Evolutionary conservation across 2,329 filamentous ascomycete species (phyloP).

Genomic region (Diaporthe sp.): DNA sequence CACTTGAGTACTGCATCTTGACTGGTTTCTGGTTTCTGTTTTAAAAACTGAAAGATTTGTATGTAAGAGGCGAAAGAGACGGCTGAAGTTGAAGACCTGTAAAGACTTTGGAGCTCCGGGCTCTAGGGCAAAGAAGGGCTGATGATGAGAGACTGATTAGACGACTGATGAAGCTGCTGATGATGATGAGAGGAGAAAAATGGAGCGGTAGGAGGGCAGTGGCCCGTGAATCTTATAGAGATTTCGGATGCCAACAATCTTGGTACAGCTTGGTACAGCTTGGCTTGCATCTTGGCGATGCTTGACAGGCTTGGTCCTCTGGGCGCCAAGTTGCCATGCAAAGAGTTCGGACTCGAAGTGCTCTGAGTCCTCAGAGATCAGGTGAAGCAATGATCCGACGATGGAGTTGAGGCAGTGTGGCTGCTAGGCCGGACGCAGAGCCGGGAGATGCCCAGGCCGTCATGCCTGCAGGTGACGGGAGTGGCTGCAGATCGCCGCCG

Average conservation of each 20-base stretch:
- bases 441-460: slow-evolving; percentile 21
- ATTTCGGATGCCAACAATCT: slow-evolving; percentile 35
- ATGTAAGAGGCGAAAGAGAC: background rate
- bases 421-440: background rate
- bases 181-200: slow-evolving; percentile 31
- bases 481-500: background rate
- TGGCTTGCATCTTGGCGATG: slow-evolving; percentile 32
- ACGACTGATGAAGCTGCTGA: slow-evolving; percentile 36
- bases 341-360: background rate
- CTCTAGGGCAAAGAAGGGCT: slow-evolving; percentile 32
- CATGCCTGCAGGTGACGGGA: slow-evolving; percentile 19
- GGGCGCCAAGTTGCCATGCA: slow-evolving; percentile 21
- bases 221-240: slow-evolving; percentile 36
- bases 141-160: slow-evolving; percentile 34
- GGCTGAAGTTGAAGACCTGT: background rate
- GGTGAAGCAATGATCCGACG: slow-evolving; percentile 42
- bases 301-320: slow-evolving; percentile 30
- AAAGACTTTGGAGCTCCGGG: slow-evolving; percentile 36
- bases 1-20: slow-evolving; percentile 49
- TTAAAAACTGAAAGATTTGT: background rate
- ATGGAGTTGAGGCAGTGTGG: slow-evolving; percentile 30
- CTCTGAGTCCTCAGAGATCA: slow-evolving; percentile 38
- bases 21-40: background rate
- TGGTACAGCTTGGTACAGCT: slow-evolving; percentile 31
- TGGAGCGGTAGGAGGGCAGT: slow-evolving; percentile 13